Evolutionary conservation across 257 asterid genomes (phyloP), one percentile per base, ranked within the genome.

Genomic region (Haberlea rhodopensis): DNA sequence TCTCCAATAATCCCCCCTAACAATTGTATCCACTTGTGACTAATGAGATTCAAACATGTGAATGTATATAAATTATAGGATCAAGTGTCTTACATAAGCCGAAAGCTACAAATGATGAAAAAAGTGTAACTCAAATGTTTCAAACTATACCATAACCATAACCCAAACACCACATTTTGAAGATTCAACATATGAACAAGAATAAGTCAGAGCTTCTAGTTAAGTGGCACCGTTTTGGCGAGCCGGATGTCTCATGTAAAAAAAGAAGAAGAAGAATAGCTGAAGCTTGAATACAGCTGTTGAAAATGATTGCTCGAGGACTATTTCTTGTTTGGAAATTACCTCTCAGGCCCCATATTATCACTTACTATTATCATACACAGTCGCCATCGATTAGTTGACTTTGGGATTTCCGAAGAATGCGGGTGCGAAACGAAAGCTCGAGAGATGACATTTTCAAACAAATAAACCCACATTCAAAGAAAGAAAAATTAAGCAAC

Each of bases 381-480:
- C 57, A 11, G 46, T 46, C 23, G 49, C 28, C 13, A 24, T 49
- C 29, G 5, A 2, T n/a, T 60, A 6, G 31, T 20, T 37, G 65
- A 27, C 67, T 68, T 32, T 23, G 74, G n/a, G 28, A 52, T 28
- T 46, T 48, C 32, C 29, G n/a, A 32, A 13, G 20, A 1, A 27
- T 66, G 15, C 34, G 6, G 16, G 20, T 54, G 52, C 27, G 18
- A 45, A 15, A 21, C 29, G 73, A 58, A 66, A 69, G 61, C 53
- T 68, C 24, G 48, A 37, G 52, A 58, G 60, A 53, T 23, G 61
- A 67, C 16, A 23, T 19, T 46, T 67, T 28, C 45, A 51, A 49
- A 37, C 43, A 6, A 48, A 43, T n/a, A 3, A 25, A n/a, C 45
- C 4, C 56, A 20, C 24, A 15, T 57, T 49, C 56, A 24, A 32